These are phyloP conservation scores for Simplicillium aogashimaense DNA, from an alignment of 2,329 filamentous ascomycete genomes.

Conservation along the genomic window DNA sequence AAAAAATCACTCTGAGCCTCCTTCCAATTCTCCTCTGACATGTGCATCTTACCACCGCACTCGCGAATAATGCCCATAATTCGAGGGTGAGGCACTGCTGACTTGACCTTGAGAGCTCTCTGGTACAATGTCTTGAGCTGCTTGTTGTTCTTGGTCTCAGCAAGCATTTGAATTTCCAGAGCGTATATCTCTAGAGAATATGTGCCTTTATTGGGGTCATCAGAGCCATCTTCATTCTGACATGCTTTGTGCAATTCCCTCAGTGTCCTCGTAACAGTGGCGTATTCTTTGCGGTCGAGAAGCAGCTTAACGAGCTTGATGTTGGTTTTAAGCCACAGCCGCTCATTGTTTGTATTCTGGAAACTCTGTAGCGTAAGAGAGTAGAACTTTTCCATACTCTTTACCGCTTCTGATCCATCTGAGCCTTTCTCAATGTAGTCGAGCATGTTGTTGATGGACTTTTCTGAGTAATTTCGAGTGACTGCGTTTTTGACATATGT, in stretches of 20 bases:
- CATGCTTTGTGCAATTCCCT: constrained; percentile 83
- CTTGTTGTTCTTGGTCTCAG: constrained; percentile 94
- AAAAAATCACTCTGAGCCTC: constrained; percentile 96
- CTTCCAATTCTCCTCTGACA: constrained; percentile 99
- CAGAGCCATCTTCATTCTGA: constrained; percentile 74
- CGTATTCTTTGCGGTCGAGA: constrained; percentile 84
- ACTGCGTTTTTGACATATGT: constrained; percentile 97
- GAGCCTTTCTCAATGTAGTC: constrained; percentile 94
- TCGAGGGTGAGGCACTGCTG: constrained; percentile 95
- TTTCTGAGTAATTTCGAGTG: constrained; percentile 96
- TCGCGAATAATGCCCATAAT: constrained; percentile 99
- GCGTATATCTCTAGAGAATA: constrained; percentile 95
- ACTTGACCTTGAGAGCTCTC: constrained; percentile 81
- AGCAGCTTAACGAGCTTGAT: constrained; percentile 91
- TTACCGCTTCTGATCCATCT: constrained; percentile 56
- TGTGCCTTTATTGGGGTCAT: constrained; percentile 91
- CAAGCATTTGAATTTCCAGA: constrained; percentile 97
- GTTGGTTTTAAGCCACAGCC: constrained; percentile 95
- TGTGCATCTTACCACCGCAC: constrained; percentile 99
- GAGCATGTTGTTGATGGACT: constrained; percentile 98
- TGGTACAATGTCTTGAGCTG: constrained; percentile 89
- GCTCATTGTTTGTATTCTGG: constrained; percentile 94
- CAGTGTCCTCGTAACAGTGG: constrained; percentile 69
- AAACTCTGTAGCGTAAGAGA: constrained; percentile 88
- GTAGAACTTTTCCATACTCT: constrained; percentile 91